Base-by-base conservation (phyloP, 2,329 filamentous ascomycete species). In the Ophiostoma angusticollis region DNA sequence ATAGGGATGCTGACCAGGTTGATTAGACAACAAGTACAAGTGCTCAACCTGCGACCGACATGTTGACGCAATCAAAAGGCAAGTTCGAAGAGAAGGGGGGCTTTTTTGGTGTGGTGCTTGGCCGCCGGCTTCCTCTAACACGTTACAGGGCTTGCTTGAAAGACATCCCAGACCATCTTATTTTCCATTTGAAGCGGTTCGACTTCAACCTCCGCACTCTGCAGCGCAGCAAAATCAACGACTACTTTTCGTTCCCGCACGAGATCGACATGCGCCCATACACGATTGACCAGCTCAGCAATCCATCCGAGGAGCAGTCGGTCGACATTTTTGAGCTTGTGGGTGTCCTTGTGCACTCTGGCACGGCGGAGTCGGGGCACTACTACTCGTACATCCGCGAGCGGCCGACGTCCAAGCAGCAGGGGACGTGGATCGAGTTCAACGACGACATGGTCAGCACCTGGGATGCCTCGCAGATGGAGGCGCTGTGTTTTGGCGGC, bases 301-400 rank as follows among this genome's bases (percentile, higher is more conserved):
- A 83, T 41, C 66, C 74, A 4, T 61, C 67, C 1, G 57, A 65
- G 4, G 62, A 69, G 3, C 58, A 61, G 4, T 59, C 73, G 31
- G 71, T 79, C 28, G 91, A 98, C 57, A 58, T 83, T 1, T 98
- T 96, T 52, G 85, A 95, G 57, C 70, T 98, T 3, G 87, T 94
- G n/a, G 91, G 91, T 3, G 76, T 98, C 32, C 74, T 98, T 14
- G 85, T 98, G 2, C 91, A 98, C 55, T 81, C 83, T 12, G 91
- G 91, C 13, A 93, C 83, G 3, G 86, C 89, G 11, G 85, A 95
- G 54, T 89, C 85, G 21, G 91, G 91, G 0, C 91, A 98, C 57
- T 98, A 98, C 60, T 96, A 95, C 60, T 96, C 89, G 0, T 96
- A 86, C 55, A 85, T 93, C 46, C 81, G 85, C 38, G 82, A 94